These are phyloP conservation scores for Nicotiana tabacum DNA, from an alignment of 257 asterid species.

Conservation along the genomic window DNA sequence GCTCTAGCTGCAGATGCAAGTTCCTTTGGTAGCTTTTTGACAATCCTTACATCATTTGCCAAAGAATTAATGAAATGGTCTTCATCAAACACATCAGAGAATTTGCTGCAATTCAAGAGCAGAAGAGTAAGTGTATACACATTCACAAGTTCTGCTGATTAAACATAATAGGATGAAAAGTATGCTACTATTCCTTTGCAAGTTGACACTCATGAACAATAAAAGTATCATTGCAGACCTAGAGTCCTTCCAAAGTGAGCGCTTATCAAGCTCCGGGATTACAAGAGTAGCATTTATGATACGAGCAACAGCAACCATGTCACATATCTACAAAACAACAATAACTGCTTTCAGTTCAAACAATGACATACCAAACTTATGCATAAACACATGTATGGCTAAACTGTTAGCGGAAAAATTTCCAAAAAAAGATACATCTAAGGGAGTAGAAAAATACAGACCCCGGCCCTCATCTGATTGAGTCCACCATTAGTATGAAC, in stretches of 20 bases:
- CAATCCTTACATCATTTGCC: conserved; percentile 62
- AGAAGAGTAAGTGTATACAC: not conserved
- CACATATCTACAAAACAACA: conserved; percentile 68
- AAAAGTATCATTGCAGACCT: conserved; percentile 38
- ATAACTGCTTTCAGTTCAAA: not conserved
- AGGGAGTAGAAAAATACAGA: conserved; percentile 25
- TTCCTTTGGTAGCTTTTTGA: conserved; percentile 63
- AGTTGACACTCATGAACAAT: too few species aligned
- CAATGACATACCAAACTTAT: not conserved
- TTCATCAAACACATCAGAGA: conserved; percentile 90
- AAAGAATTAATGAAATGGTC: conserved; percentile 62
- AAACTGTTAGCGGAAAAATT: not conserved
- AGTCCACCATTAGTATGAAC: conserved; percentile 96
- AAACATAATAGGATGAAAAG: not conserved
- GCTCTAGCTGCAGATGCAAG: conserved; percentile 51
- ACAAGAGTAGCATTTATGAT: conserved; percentile 90
- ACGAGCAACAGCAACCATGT: conserved; percentile 97
- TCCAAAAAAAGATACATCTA: not conserved
- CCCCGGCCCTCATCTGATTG: conserved; percentile 98
- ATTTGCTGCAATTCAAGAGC: conserved; percentile 60
- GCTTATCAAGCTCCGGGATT: conserved; percentile 92
- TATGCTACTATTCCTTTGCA: not conserved
- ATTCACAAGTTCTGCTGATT: not conserved
- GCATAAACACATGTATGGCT: not conserved
- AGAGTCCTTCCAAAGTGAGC: conserved; percentile 88